Evolutionary conservation across 1,284 basidiomycete species (phyloP), one percentile per base, ranked within the genome.

Genomic region (Phylloboletellus chloephorus): DNA sequence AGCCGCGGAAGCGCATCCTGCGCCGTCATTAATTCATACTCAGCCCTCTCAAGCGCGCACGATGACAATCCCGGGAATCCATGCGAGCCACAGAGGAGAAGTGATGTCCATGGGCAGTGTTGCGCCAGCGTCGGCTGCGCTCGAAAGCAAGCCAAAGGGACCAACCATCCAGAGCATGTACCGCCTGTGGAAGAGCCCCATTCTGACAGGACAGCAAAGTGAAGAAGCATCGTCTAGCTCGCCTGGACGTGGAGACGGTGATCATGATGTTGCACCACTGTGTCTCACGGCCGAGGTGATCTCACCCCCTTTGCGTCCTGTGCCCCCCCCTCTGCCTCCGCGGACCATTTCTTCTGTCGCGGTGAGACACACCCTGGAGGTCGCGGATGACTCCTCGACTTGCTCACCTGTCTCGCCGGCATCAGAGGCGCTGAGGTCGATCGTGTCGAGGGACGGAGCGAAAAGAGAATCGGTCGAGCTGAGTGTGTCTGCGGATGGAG

Each of bases 61-160:
- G 33, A 88, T 88, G 84, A 80, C 74, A 10, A 87, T 88, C 47
- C 84, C 85, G 8, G 82, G 83, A 2, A 88, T 88, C 44, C 84
- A 88, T 52, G 83, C 75, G 6, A 82, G 78, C 50, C 80, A 87
- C 54, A 74, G 73, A n/a, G 82, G 81, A 11, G 83, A 88, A 48
- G 73, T 87, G 28, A 83, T 84, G 77, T 82, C 83, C 2, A 73
- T 88, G 71, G 85, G 84, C 5, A 80, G 82, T 51, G 73, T 76
- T 39, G 76, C 80, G 10, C 74, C 78, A 22, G 60, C 67, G 13
- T 63, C 67, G 15, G 52, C 65, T 7, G 50, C 63, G 4, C 43
- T 63, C 1, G 74, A 77, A 17, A 56, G 58, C 31, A 75, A 74
- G 60, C 47, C 61, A 11, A 74, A 73, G 52, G 61, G 65, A 13